Base-by-base conservation (phyloP, 495 filamentous ascomycete genomes). In the Aspergillus steynii region DNA sequence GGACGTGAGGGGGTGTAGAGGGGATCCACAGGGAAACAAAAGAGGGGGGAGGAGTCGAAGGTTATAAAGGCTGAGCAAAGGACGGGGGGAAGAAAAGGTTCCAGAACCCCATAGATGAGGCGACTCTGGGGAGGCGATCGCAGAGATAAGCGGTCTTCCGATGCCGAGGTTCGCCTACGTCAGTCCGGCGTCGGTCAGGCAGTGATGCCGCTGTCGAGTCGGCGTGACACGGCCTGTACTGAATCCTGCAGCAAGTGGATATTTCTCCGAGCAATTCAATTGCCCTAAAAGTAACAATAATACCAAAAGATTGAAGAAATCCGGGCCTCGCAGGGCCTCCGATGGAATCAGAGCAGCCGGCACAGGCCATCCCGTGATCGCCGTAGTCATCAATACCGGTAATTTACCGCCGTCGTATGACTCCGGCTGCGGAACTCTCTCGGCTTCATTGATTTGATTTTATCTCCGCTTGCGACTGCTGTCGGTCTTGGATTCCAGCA, bases 91-190 rank as follows among this genome's bases (percentile, higher is more conserved):
- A 32, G 31, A 53, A 62, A 61, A 67, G 62, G 68, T 74, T 75
- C 73, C 71, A 73, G 72, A 76, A 74, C 62, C 61, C 50, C 58
- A 62, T 64, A 56, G 67, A 70, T 65, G 62, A 62, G 34, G 67
- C 62, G 63, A 70, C 59, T 70, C 73, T 70, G 70, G 76, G 76
- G 63, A 72, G 68, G 68, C 69, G 71, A 72, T 68, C 61, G 63
- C 56, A 59, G 51, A 62, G 68, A 67, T 67, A 68, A 72, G 73
- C 70, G 46, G 66, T 66, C 68, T 66, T 65, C 73, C 71, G 75
- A 68, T 70, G 73, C 77, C 77, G 77, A 80, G 77, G 77, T 74
- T 71, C 62, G 65, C 64, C 52, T 32, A 29, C 51, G 65, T 62
- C 56, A 60, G 62, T 47, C 3, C 46, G 62, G 25, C 63, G 63